A percentile compares a stretch with the other conserved stretches of the same genome.
These are phyloP conservation scores for Suillus hirtellus DNA, from an alignment of 768 basidiomycete species.

Conservation along the genomic window DNA sequence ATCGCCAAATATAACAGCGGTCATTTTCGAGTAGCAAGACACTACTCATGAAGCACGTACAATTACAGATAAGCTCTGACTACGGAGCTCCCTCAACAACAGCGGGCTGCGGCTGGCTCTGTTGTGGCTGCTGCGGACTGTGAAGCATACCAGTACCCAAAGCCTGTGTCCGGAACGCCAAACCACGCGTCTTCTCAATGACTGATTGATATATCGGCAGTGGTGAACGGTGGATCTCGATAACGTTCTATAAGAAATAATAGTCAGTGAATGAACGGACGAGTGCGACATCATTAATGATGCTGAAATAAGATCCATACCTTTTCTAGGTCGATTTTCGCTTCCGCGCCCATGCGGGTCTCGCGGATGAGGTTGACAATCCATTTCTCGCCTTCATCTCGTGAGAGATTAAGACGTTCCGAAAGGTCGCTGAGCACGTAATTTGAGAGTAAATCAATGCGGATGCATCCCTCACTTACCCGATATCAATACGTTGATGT, in stretches of 20 bases:
- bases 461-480: conserved; percentile 43
- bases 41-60: conserved; percentile 3
- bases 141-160: conserved; percentile 75
- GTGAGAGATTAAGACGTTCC: conserved; percentile 88
- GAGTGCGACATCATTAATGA: conserved; percentile 2
- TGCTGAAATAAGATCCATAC: conserved; percentile 38
- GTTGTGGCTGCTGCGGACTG: conserved; percentile 30
- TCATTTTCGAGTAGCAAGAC: not conserved
- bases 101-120: conserved; percentile 30
- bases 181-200: conserved; percentile 92
- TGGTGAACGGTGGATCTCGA: conserved; percentile 90
- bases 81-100: conserved; percentile 29
- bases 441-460: conserved; percentile 1
- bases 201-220: conserved; percentile 90
- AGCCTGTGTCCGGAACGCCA: conserved; percentile 89
- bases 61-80: conserved; percentile 11
- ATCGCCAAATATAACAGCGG: not conserved
- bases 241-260: conserved; percentile 72
- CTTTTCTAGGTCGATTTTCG: conserved; percentile 97
- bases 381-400: conserved; percentile 98
- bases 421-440: conserved; percentile 72
- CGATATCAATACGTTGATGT: conserved; percentile 89
- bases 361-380: conserved; percentile 99
- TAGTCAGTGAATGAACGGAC: conserved; percentile 12
- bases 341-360: conserved; percentile 94